Conservation (phyloP, 1,284 basidiomycete species). For the Schizophyllum amplum region DNA sequence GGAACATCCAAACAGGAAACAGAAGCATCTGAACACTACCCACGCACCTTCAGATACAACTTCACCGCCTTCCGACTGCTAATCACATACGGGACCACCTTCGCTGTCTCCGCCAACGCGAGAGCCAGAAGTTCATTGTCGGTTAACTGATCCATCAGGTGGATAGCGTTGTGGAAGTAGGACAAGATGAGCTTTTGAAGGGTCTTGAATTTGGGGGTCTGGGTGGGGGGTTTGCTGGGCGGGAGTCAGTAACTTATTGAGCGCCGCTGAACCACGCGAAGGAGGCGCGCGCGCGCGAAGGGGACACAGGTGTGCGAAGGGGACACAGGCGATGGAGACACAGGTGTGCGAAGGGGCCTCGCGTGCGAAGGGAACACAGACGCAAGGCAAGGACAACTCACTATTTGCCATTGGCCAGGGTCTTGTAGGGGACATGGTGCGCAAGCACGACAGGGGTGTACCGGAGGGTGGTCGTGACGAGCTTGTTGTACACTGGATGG, state of each 20-base stretch:
- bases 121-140: conserved; percentile 62
- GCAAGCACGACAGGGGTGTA: conserved; percentile 88
- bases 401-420: conserved; percentile 78
- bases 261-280: no score
- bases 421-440: conserved; percentile 86
- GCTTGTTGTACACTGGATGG: conserved; percentile 87
- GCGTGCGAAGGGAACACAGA: no score
- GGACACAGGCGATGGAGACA: no score
- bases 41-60: conserved; percentile 74
- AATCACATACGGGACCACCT: conserved; percentile 81
- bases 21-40: no score
- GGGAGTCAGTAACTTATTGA: no score
- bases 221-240: conserved; percentile 65
- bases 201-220: conserved; percentile 66
- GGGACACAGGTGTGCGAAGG: no score
- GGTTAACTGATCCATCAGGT: conserved; percentile 73
- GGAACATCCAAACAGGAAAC: no score
- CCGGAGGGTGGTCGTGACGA: conserved; percentile 80
- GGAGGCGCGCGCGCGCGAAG: no score
- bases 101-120: conserved; percentile 76
- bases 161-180: conserved; percentile 81
- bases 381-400: no score
- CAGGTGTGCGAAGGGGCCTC: no score
- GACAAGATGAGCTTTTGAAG: conserved; percentile 89
- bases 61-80: conserved; percentile 80